Evolutionary conservation across 1,284 basidiomycete genomes (phyloP).

Genomic region (Xanthoconium separans): DNA sequence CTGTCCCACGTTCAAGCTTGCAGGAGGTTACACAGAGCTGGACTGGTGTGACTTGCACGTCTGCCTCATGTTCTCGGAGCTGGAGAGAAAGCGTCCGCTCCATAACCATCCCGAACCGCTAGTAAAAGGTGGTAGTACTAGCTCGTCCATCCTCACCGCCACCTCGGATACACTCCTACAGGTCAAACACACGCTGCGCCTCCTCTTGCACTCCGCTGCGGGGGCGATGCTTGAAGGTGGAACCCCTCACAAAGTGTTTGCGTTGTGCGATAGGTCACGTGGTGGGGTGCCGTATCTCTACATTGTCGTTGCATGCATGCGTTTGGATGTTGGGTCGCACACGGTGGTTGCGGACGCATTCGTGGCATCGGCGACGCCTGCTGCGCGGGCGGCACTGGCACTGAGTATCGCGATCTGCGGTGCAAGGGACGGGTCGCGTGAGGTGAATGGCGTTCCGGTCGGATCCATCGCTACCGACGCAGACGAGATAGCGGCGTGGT

Average conservation of each 20-base stretch:
- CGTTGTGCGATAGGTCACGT: slow-evolving; percentile 28
- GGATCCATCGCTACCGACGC: slow-evolving; percentile 8
- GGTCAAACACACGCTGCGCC: slow-evolving; percentile 33
- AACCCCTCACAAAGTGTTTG: slow-evolving; percentile 24
- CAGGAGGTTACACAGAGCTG: slow-evolving; percentile 4
- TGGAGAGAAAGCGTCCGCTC: slow-evolving; percentile 5
- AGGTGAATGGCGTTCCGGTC: slow-evolving; percentile 3
- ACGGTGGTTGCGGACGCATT: slow-evolving; percentile 46
- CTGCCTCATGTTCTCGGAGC: slow-evolving; percentile 30
- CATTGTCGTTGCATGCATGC: slow-evolving; percentile 40
- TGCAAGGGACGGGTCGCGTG: background rate
- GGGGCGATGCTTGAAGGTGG: slow-evolving; percentile 5
- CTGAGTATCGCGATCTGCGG: background rate
- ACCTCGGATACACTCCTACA: slow-evolving; percentile 20
- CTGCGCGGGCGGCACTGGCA: background rate
- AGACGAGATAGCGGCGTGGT: slow-evolving; percentile 43
- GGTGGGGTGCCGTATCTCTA: slow-evolving; percentile 32
- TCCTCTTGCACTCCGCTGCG: slow-evolving; percentile 24
- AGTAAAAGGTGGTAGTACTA: too few relatives aligned
- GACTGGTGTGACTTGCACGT: slow-evolving; percentile 32
- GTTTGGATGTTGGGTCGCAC: slow-evolving; percentile 44
- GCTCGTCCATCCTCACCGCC: background rate
- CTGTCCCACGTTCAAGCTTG: slow-evolving; percentile 31
- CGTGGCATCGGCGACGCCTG: slow-evolving; percentile 35
- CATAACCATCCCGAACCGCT: background rate